These are phyloP conservation scores for Trichoderma reesei DNA, from an alignment of 495 filamentous ascomycete species.

Conservation along the genomic window DNA sequence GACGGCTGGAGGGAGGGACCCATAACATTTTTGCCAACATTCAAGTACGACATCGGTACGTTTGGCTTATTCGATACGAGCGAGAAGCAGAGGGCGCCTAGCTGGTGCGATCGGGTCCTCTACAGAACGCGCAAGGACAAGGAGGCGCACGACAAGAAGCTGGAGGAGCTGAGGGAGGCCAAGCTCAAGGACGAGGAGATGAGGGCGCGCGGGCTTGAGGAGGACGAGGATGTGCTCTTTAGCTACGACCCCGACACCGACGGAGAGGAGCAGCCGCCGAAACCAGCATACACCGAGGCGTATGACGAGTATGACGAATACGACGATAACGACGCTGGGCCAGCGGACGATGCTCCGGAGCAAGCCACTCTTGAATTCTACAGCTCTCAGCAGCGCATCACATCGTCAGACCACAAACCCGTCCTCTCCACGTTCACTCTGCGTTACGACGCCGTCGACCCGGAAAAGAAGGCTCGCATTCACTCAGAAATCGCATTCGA, in stretches of 20 bases:
- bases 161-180: constrained; percentile 53
- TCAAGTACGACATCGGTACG: constrained; percentile 94
- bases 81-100: constrained; percentile 84
- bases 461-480: constrained; percentile 69
- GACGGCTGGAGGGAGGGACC: constrained; percentile 87
- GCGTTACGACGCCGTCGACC: constrained; percentile 73
- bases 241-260: constrained; percentile 84
- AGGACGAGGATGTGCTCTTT: constrained; percentile 79
- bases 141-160: constrained; percentile 56
- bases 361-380: constrained; percentile 63
- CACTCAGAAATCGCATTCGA: constrained; percentile 82
- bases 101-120: constrained; percentile 97
- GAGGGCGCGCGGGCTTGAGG: constrained; percentile 67
- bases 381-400: constrained; percentile 74
- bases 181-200: constrained; percentile 73
- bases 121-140: constrained; percentile 67
- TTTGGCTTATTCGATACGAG: constrained; percentile 88
- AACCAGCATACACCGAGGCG: constrained; percentile 38
- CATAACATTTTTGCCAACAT: constrained; percentile 85
- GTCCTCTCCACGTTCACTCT: constrained; percentile 70
- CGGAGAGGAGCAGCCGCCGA: constrained; percentile 33
- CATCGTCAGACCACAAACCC: constrained; percentile 95
- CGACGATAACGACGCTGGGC: constrained; percentile 37
- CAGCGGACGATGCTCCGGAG: constrained; percentile 41
- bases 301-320: constrained; percentile 57